Conservation (phyloP, 2,329 filamentous ascomycete species). For the Calcarisporium arbuscula region DNA sequence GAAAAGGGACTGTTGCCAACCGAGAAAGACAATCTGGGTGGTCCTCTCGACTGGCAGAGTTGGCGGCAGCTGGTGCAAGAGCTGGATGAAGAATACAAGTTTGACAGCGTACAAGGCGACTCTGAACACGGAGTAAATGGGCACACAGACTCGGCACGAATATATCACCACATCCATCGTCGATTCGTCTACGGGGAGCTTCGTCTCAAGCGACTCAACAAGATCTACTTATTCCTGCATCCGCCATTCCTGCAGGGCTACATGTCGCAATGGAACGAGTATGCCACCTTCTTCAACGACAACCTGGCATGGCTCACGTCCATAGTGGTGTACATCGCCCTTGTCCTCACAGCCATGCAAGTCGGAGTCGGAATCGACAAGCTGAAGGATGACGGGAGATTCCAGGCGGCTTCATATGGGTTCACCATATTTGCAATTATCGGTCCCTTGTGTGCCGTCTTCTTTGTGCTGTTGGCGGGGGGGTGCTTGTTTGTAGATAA, state of each 20-base stretch:
- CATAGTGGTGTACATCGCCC: constrained; percentile 33
- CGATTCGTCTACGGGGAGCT: constrained; percentile 36
- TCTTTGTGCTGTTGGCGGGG: no score
- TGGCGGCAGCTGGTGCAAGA: constrained; percentile 27
- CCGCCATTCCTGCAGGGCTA: constrained; percentile 15
- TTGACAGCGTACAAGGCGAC: no score
- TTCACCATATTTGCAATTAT: constrained; percentile 43
- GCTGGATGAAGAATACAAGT: constrained; percentile 9
- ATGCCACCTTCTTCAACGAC: constrained; percentile 28
- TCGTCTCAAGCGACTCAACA: constrained; percentile 31
- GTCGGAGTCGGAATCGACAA: constrained; percentile 32
- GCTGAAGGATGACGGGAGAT: constrained; percentile 25
- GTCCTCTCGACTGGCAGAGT: constrained; percentile 28
- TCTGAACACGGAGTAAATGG: no score
- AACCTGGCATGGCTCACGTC: constrained; percentile 36
- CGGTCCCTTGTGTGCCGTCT: constrained; percentile 24
- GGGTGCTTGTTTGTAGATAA: no score
- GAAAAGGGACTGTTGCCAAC: constrained; percentile 26
- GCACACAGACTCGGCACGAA: no score
- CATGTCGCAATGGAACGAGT: constrained; percentile 10
- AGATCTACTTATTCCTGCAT: constrained; percentile 28
- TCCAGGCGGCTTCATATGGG: constrained; percentile 37
- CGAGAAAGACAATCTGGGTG: no score
- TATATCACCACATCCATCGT: constrained; percentile 22
- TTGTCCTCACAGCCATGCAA: constrained; percentile 44